Percentiles rank a stretch among this genome's conserved stretches.
Evolutionary conservation across 345 rosid genomes (phyloP).

Genomic region (Viola odorata): DNA sequence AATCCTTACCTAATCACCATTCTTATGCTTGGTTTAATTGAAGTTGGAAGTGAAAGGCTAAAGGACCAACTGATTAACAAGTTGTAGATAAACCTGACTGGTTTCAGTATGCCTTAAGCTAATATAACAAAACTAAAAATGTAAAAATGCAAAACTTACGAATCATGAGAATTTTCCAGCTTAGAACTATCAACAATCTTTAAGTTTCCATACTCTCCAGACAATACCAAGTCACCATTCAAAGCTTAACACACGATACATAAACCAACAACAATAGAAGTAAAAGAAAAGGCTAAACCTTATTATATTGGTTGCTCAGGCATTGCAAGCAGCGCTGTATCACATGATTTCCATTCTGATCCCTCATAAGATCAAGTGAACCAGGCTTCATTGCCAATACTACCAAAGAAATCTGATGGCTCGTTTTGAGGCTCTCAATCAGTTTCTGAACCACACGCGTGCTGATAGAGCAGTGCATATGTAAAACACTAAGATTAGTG

Average conservation of each 20-base stretch:
- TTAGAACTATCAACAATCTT: too few relatives aligned
- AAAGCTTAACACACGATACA: background rate
- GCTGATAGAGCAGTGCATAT: conserved; percentile 22
- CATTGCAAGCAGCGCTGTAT: conserved; percentile 63
- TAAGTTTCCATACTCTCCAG: too few relatives aligned
- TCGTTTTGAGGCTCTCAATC: conserved; percentile 49
- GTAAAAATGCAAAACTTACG: too few relatives aligned
- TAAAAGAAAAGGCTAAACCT: conserved; percentile 25
- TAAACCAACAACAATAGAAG: background rate
- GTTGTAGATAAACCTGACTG: too few relatives aligned
- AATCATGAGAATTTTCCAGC: too few relatives aligned
- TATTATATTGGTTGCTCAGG: conserved; percentile 45
- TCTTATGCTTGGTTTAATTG: too few relatives aligned
- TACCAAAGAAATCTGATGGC: conserved; percentile 44
- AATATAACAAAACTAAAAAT: too few relatives aligned
- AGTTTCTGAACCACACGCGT: conserved; percentile 59
- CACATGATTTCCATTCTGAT: conserved; percentile 79
- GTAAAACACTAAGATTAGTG: background rate
- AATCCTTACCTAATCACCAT: too few relatives aligned
- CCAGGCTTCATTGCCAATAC: conserved; percentile 48
- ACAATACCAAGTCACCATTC: background rate
- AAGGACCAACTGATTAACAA: too few relatives aligned
- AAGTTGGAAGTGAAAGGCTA: too few relatives aligned
- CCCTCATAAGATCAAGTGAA: conserved; percentile 44
- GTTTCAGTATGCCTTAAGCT: too few relatives aligned